Evolutionary conservation across 2,329 filamentous ascomycete genomes (phyloP).

Genomic region (Trichoderma sp.): DNA sequence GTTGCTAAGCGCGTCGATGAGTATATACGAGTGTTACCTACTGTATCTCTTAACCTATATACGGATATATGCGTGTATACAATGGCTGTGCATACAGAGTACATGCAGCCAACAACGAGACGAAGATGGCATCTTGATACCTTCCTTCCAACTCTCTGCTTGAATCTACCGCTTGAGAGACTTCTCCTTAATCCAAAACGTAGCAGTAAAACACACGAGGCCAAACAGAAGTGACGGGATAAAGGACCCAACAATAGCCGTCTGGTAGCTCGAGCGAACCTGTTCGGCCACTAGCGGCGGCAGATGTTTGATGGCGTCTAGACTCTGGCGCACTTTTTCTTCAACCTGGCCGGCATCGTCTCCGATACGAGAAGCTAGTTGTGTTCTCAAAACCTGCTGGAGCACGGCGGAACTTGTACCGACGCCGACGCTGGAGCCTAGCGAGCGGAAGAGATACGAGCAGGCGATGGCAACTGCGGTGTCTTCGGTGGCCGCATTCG

Average conservation of each 20-base stretch:
- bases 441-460: constrained; percentile 75
- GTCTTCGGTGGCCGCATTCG: constrained; percentile 64
- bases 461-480: constrained; percentile 75
- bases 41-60: not conserved
- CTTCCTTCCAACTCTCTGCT: not conserved
- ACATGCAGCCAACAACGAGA: not conserved
- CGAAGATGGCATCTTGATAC: not conserved
- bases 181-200: constrained; percentile 57
- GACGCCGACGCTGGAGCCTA: constrained; percentile 74
- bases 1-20: not conserved
- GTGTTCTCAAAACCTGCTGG: constrained; percentile 62
- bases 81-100: not conserved
- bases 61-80: not conserved
- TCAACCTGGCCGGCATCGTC: constrained; percentile 64
- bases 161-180: constrained; percentile 40
- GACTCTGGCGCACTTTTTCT: constrained; percentile 63
- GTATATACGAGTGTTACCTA: not conserved
- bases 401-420: constrained; percentile 69
- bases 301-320: constrained; percentile 65
- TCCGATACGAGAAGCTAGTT: constrained; percentile 54
- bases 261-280: constrained; percentile 65
- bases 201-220: constrained; percentile 37
- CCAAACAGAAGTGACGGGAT: constrained; percentile 38
- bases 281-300: constrained; percentile 56
- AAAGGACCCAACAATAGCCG: constrained; percentile 42